Base-by-base conservation (phyloP, 1,139 yeast genomes). In the Pichia kudriavzevii region DNA sequence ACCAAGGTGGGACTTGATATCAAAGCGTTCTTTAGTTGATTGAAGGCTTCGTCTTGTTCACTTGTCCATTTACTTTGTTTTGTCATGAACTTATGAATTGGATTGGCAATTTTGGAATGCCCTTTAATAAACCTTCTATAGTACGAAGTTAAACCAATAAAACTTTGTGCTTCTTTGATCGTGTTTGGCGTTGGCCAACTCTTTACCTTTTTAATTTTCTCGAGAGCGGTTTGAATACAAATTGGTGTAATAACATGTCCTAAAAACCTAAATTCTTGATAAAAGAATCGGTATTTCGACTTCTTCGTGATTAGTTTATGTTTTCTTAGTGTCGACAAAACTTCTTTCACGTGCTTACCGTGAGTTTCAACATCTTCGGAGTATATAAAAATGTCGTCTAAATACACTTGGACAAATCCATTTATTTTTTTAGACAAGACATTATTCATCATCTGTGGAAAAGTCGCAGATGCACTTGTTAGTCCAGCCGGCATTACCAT, bases 361-460 rank as follows among this genome's bases (percentile, higher is more conserved):
- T 54, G 58, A 12, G 41, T 46, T n/a, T 40, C 38, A 12, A 25
- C 22, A 1, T 32, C 15, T 11, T 35, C 14, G 16, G 50, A 45
- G 31, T 40, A 52, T 9, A 53, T 45, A 16, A 55, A 26, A n/a
- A 58, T 45, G 35, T 55, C 58, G 34, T 53, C 60, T 12, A 55
- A 44, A 48, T 31, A 35, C 3, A 31, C 38, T 23, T 30, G 31
- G 7, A 31, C 38, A 34, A 43, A 48, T 41, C 23, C 41, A 22
- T 20, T 45, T 35, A 34, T 15, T 20, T 16, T 21, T 15, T 16
- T 28, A 6, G 46, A 46, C 45, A 38, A 26, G 4, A 22, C 45
- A 16, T 33, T 42, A 51, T 45, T 41, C 43, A 40, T 44, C 28
- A 38, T 25, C 10, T 27, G 11, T 26, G 42, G 46, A 20, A 42